Conservation (phyloP, 208 protist genomes). For the Leishmania martiniquensis region DNA sequence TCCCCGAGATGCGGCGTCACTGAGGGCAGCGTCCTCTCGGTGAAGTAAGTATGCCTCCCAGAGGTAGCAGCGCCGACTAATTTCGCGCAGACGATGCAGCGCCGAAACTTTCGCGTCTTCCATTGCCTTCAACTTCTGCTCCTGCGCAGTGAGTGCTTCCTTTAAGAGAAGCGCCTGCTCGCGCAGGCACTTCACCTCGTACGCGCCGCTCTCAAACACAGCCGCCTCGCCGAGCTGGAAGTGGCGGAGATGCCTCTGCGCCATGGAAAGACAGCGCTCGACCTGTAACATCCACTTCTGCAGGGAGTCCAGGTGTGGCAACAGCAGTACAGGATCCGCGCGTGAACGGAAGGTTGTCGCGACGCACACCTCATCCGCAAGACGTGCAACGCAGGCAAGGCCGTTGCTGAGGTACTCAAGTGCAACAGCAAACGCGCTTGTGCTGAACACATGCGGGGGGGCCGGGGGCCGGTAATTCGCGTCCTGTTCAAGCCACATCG, state of each 20-base stretch:
- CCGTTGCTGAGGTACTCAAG: conserved; percentile 61
- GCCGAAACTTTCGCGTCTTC: conserved; percentile 52
- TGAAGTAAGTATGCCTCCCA: conserved; percentile 55
- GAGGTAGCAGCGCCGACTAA: conserved; percentile 42
- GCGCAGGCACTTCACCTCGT: conserved; percentile 71
- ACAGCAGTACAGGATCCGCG: conserved; percentile 38
- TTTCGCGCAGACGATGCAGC: conserved; percentile 36
- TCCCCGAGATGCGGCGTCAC: not conserved
- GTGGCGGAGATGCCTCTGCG: conserved; percentile 61
- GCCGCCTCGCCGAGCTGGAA: conserved; percentile 70
- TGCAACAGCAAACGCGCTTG: conserved; percentile 51
- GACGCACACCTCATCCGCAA: conserved; percentile 74
- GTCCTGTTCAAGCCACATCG: conserved; percentile 19
- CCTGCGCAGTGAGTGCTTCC: conserved; percentile 68
- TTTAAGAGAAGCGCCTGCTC: conserved; percentile 77
- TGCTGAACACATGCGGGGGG: conserved; percentile 60
- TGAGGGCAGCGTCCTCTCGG: not conserved
- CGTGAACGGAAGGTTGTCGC: conserved; percentile 50
- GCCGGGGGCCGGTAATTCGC: conserved; percentile 30
- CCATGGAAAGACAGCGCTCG: conserved; percentile 35
- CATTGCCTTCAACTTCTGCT: conserved; percentile 61
- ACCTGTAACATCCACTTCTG: conserved; percentile 45
- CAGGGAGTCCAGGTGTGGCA: conserved; percentile 42
- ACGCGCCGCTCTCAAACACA: conserved; percentile 52
- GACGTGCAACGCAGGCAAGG: conserved; percentile 42